A percentile compares a stretch with the other conserved stretches of the same genome.
Evolutionary conservation across 768 basidiomycete species (phyloP).

Genomic region (Lyophyllum decastes): DNA sequence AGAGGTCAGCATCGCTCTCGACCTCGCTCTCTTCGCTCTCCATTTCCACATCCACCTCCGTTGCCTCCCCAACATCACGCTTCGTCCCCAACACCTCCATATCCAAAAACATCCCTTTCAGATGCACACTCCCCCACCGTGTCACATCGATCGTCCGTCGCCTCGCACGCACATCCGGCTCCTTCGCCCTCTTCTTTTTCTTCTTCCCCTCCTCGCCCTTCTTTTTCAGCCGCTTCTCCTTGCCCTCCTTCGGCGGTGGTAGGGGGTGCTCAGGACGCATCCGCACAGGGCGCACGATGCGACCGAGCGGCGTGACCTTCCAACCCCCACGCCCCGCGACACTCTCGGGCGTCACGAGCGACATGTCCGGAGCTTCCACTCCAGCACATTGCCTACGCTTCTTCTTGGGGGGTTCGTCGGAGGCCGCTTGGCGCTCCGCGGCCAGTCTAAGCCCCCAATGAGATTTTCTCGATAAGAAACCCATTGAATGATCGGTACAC

Average conservation of each 20-base stretch:
- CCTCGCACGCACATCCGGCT: constrained; percentile 60
- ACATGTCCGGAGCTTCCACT: constrained; percentile 61
- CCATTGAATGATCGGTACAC: constrained; percentile 5
- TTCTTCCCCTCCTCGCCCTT: constrained; percentile 16
- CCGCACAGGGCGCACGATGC: constrained; percentile 63
- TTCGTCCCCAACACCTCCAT: constrained; percentile 29
- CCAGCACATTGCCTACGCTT: constrained; percentile 40
- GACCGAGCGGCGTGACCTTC: constrained; percentile 67
- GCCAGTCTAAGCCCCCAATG: constrained; percentile 27
- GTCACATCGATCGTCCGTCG: constrained; percentile 71
- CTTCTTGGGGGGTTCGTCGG: constrained; percentile 42
- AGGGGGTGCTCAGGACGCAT: constrained; percentile 74
- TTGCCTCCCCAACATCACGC: constrained; percentile 10
- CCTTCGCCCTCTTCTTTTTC: constrained; percentile 35
- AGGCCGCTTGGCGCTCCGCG: constrained; percentile 32
- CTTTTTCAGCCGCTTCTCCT: constrained; percentile 9
- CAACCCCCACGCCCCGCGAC: constrained; percentile 57
- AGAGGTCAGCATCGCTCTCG: neutral
- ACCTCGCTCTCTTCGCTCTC: constrained; percentile 17
- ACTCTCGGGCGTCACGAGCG: constrained; percentile 60
- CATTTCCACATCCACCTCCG: constrained; percentile 17
- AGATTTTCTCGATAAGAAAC: no score
- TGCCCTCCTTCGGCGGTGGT: constrained; percentile 30
- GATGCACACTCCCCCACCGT: constrained; percentile 66
- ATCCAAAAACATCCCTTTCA: constrained; percentile 72